Evolutionary conservation across 345 rosid genomes (phyloP), one percentile per base, ranked within the genome.

Genomic region (Camelina neglecta): DNA sequence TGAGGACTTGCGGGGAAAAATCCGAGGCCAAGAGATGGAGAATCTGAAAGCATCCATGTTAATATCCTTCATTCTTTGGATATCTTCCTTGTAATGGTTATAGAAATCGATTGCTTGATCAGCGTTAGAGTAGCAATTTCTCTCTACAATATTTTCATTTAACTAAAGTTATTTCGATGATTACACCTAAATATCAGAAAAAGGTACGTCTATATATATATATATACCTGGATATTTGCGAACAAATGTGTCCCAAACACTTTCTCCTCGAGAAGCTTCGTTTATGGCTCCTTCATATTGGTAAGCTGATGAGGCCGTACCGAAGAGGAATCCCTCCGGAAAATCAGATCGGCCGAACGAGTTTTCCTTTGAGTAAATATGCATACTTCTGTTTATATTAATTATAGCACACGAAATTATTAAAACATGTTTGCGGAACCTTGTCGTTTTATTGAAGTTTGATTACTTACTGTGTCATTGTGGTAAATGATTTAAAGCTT

Each of bases 1-100:
- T 38, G 54, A 69, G 8, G 47, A 53, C 76, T 68, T 82, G 85
- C 87, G 57, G n/a, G 89, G 89, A 0, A 82, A 47, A n/a, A 87
- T 53, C 31, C 91, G 68, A 23, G 84, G 39, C 90, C 90, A 87
- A 15, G 88, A 87, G 53, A 87, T 82, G 45, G 87, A 87, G 56
- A 87, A 83, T 76, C 85, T 82, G 60, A 79, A 85, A 60, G 82
- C 79, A 73, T 87, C 82, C 72, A 84, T 69, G 35, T 84, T 83
- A 21, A 85, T 60, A 26, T 60, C 73, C 13, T 85, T 83, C 79
- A 86, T 60, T 26, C 81, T 65, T 8, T 67, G 77, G 1, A 79
- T 50, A 67, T 86, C 90, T 62, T 83, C 83, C 78, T 81, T 73
- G 71, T 79, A 83, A 48, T 55, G 80, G 20, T 67, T 70, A 65